Conservation (phyloP, 2,329 filamentous ascomycete species). For the Pseudodiploospora longispora region DNA sequence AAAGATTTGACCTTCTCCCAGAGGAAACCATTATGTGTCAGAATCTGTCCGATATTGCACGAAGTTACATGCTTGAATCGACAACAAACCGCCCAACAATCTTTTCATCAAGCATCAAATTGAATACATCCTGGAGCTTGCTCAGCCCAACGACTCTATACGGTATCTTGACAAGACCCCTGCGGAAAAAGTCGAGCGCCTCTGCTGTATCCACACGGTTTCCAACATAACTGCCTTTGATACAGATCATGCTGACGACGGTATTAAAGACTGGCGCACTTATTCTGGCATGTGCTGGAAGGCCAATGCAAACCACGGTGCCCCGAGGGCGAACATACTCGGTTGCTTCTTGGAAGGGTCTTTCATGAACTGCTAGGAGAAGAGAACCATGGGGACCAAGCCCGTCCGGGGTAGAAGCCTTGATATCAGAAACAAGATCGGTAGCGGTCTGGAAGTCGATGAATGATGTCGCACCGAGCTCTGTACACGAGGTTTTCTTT, state of each 20-base stretch:
- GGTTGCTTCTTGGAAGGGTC: slow-evolving; percentile 85
- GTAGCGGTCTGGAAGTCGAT: slow-evolving; percentile 69
- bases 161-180: slow-evolving; percentile 74
- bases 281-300: slow-evolving; percentile 73
- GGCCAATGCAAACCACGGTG: slow-evolving; percentile 73
- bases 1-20: too few relatives aligned
- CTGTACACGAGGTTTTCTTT: slow-evolving; percentile 31
- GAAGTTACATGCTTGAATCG: slow-evolving; percentile 52
- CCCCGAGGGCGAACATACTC: slow-evolving; percentile 75
- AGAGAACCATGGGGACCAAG: slow-evolving; percentile 78
- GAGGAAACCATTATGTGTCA: too few relatives aligned
- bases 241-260: slow-evolving; percentile 77
- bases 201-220: slow-evolving; percentile 79
- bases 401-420: slow-evolving; percentile 65
- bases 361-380: slow-evolving; percentile 74
- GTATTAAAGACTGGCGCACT: slow-evolving; percentile 78
- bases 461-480: slow-evolving; percentile 62
- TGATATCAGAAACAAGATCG: slow-evolving; percentile 72
- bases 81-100: slow-evolving; percentile 68
- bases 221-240: slow-evolving; percentile 84
- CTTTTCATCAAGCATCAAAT: slow-evolving; percentile 58
- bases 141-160: slow-evolving; percentile 73
- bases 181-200: slow-evolving; percentile 76
- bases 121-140: slow-evolving; percentile 67
- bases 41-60: too few relatives aligned